These are phyloP conservation scores for Fusarium verticillioides DNA, from an alignment of 2,329 filamentous ascomycete species.

Conservation along the genomic window DNA sequence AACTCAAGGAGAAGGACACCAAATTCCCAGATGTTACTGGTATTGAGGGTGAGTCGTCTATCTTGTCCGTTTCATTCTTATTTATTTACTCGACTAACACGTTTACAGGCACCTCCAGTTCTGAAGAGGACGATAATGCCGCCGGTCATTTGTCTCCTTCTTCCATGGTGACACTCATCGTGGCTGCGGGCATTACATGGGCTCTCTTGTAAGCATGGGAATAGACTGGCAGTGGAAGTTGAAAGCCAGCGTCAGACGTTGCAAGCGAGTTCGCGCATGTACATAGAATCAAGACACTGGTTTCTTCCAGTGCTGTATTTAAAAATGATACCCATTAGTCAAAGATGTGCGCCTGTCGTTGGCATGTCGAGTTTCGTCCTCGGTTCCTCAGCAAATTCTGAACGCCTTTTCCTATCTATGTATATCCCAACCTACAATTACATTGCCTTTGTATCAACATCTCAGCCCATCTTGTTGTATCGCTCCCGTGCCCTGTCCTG, in stretches of 20 bases:
- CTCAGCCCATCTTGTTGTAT: slow-evolving; percentile 64
- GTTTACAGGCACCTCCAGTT: slow-evolving; percentile 26
- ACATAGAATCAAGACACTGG: not conserved
- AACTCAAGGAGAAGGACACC: slow-evolving; percentile 53
- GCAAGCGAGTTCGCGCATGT: not conserved
- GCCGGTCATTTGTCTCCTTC: slow-evolving; percentile 35
- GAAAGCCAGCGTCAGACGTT: not conserved
- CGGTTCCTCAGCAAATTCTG: not conserved
- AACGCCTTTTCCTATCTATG: slow-evolving; percentile 11
- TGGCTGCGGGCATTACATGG: slow-evolving; percentile 31
- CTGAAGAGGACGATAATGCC: slow-evolving; percentile 31
- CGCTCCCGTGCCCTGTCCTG: slow-evolving; percentile 75
- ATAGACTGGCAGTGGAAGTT: not conserved
- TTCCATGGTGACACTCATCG: slow-evolving; percentile 25
- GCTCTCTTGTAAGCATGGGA: slow-evolving; percentile 17
- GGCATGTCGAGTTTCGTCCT: not conserved
- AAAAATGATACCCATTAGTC: slow-evolving; percentile 22
- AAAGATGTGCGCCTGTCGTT: not conserved
- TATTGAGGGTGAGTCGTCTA: slow-evolving; percentile 49
- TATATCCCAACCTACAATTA: not conserved
- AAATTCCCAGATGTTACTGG: slow-evolving; percentile 58
- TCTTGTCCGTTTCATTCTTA: not conserved
- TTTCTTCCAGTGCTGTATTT: not conserved
- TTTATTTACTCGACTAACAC: slow-evolving; percentile 25
- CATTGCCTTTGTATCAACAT: not conserved